Evolutionary conservation across 441 rosid genomes (phyloP), one percentile per base, ranked within the genome.

Genomic region (Syzygium malaccense): DNA sequence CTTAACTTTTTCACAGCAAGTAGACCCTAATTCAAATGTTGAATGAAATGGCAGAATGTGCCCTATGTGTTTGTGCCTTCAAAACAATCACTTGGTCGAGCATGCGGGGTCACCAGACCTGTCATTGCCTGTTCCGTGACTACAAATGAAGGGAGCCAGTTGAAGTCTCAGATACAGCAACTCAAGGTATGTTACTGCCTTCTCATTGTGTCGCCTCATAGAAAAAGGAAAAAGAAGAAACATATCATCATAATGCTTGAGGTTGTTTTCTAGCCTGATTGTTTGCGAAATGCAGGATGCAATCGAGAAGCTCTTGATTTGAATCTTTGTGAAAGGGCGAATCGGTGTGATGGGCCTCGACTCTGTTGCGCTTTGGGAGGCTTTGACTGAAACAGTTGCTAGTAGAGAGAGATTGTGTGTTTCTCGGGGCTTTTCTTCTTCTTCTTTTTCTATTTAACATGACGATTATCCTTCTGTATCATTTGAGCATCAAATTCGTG

Each of bases 51-150:
- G 92, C 92, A 98, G 99, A 98, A 98, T 86, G 99, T 98, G 55
- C 99, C 99, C 0, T 98, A 97, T 85, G 99, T 98, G 37, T 98
- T 98, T 93, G 99, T 98, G 20, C 99, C 98, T 19, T 97, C 98
- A 84, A 98, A 97, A 91, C 95, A 95, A 94, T 98, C 98, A 23
- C 97, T 97, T 85, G 99, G 99, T 86, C 92, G 99, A 88, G 99
- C 99, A 9, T 97, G 98, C n/a, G 99, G 99, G n/a, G 99, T 97
- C 64, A 96, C 99, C 75, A 96, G 99, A 90, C 94, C 98, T 33
- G 99, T 97, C 68, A 98, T 98, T 68, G 95, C 99, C 68, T 94
- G 96, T 89, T 98, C 99, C 0, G 98, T 98, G 85, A 95, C 95
- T n/a, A 88, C 98, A 51, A 96, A 95, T 49, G 99, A 97, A 86